These are phyloP conservation scores for Allomyces macrogynus DNA, from an alignment of 192 early-diverging fungal species.

Conservation along the genomic window DNA sequence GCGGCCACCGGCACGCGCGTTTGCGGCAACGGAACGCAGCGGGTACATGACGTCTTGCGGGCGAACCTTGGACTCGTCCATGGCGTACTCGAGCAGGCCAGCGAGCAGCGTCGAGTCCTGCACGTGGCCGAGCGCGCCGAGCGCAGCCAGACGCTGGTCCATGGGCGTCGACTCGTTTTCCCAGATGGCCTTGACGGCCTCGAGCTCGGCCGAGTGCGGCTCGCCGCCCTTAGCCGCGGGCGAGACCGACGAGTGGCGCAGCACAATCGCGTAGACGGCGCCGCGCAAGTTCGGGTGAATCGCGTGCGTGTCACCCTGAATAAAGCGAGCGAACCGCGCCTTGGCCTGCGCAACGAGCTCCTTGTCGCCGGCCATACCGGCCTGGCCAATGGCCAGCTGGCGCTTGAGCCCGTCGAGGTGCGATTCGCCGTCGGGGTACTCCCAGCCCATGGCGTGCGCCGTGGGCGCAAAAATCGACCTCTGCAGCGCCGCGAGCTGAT, in stretches of 20 bases:
- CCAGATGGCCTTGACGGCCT: constrained; percentile 18
- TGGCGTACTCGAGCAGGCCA: constrained; percentile 15
- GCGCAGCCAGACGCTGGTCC: constrained; percentile 34
- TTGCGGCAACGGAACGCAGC: neutral
- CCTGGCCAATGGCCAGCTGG: constrained; percentile 33
- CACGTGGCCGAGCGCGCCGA: constrained; percentile 28
- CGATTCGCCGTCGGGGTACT: constrained; percentile 29
- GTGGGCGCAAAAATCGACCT: constrained; percentile 32
- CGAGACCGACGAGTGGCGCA: constrained; percentile 11
- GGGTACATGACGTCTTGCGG: constrained; percentile 17
- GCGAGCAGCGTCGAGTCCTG: constrained; percentile 15
- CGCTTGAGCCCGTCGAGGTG: constrained; percentile 36
- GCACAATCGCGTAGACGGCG: constrained; percentile 36
- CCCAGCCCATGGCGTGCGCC: constrained; percentile 37
- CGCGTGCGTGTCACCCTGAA: constrained; percentile 29
- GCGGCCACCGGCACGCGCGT: neutral
- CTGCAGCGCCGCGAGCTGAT: constrained; percentile 19
- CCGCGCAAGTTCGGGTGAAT: constrained; percentile 37
- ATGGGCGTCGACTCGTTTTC: constrained; percentile 20
- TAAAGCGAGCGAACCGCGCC: constrained; percentile 27
- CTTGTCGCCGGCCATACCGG: constrained; percentile 34
- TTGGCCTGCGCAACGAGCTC: constrained; percentile 26
- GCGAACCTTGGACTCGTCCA: constrained; percentile 13
- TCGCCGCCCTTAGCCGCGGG: neutral
- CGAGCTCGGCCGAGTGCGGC: constrained; percentile 10